Conservation (phyloP, 345 rosid genomes). For the Angophora floribunda region DNA sequence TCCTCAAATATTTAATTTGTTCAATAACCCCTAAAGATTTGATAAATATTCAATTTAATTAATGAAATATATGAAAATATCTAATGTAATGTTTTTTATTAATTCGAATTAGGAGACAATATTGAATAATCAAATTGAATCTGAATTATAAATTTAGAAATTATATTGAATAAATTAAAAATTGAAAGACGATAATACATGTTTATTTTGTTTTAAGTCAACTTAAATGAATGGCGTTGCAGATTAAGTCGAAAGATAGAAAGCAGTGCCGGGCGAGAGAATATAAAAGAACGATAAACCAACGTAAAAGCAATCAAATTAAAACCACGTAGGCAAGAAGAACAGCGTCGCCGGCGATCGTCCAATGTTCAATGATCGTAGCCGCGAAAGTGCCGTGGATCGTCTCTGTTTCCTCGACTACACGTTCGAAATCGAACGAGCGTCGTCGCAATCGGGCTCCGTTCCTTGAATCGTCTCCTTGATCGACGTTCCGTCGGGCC, state of each 20-base stretch:
- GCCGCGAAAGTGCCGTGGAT: neutral
- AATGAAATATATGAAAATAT: too few species aligned
- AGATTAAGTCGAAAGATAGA: too few species aligned
- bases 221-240: too few species aligned
- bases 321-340: neutral
- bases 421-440: neutral
- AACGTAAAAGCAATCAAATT: neutral
- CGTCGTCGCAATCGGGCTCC: neutral
- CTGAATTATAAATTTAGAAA: too few species aligned
- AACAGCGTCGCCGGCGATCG: neutral
- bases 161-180: neutral
- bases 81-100: too few species aligned
- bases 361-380: neutral
- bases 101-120: neutral
- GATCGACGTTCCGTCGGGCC: neutral
- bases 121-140: neutral
- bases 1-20: accelerated
- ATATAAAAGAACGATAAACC: neutral
- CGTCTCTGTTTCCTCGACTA: neutral
- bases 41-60: neutral
- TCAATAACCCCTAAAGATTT: accelerated
- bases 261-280: neutral
- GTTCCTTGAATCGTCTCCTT: neutral
- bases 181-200: neutral
- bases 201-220: too few species aligned